These are phyloP conservation scores for Phytophthora uliginosa DNA, from an alignment of 352 stramenopile species.

Conservation along the genomic window DNA sequence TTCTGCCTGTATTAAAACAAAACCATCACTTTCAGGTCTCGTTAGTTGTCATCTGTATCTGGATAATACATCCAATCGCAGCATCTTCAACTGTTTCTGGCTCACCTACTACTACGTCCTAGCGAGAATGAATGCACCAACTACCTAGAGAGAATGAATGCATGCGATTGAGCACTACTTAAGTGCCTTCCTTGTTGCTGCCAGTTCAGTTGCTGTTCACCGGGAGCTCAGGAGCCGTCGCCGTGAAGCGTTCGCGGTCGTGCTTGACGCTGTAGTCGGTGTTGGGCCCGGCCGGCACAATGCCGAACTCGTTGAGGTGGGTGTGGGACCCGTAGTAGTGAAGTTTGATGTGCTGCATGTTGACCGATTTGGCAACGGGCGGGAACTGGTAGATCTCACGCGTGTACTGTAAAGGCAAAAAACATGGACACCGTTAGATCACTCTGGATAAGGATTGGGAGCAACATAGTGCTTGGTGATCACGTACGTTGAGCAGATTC, in stretches of 20 bases:
- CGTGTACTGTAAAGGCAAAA: constrained; percentile 58
- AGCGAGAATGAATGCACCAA: constrained; percentile 11
- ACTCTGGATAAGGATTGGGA: not conserved
- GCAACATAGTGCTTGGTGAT: not conserved
- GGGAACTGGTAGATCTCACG: constrained; percentile 95
- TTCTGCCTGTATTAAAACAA: not conserved
- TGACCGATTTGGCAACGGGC: constrained; percentile 87
- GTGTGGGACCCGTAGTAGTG: constrained; percentile 98
- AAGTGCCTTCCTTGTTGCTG: not conserved
- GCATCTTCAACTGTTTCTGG: constrained; percentile 14
- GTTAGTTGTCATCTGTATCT: not conserved
- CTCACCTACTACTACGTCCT: not conserved
- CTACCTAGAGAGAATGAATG: constrained; percentile 11
- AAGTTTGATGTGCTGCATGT: constrained; percentile 98
- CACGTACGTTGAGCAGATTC: constrained; percentile 84
- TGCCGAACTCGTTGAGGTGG: constrained; percentile 94
- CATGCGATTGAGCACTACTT: constrained; percentile 6
- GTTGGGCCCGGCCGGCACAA: constrained; percentile 91
- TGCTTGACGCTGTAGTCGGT: constrained; percentile 65
- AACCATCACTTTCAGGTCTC: not conserved
- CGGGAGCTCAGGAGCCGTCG: constrained; percentile 45
- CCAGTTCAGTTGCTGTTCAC: constrained; percentile 21
- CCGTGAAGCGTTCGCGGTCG: constrained; percentile 72
- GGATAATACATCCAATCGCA: not conserved
- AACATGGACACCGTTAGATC: constrained; percentile 11